A percentile compares a stretch with the other conserved stretches of the same genome.
Conservation (phyloP, 73 alveolate species). For the Paramecium octaurelia region DNA sequence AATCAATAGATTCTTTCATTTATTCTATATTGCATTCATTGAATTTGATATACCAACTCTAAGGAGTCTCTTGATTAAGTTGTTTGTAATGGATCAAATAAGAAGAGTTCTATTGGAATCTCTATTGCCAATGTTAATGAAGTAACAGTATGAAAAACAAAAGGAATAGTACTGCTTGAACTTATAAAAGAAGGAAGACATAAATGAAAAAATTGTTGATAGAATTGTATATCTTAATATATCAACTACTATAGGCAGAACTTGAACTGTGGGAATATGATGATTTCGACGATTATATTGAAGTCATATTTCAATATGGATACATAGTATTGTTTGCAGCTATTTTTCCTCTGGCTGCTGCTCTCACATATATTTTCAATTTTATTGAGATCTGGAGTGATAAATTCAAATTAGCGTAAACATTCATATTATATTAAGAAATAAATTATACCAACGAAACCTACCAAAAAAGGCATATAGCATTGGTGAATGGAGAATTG, state of each 20-base stretch:
- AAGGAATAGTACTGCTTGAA: constrained; percentile 61
- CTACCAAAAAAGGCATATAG: constrained; percentile 62
- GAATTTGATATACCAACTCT: constrained; percentile 67
- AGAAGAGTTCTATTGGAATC: constrained; percentile 69
- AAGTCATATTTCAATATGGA: constrained; percentile 66
- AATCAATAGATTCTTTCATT: constrained; percentile 71
- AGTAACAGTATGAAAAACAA: constrained; percentile 58
- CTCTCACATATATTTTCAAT: constrained; percentile 62
- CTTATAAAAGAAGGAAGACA: constrained; percentile 64
- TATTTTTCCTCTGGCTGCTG: constrained; percentile 70
- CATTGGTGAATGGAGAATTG: constrained; percentile 78
- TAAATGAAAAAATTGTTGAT: constrained; percentile 52
- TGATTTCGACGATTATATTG: constrained; percentile 72
- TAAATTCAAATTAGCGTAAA: constrained; percentile 61
- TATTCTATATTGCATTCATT: constrained; percentile 72
- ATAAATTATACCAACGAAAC: constrained; percentile 64
- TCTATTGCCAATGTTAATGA: constrained; percentile 62
- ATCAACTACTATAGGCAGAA: constrained; percentile 56
- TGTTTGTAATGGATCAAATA: constrained; percentile 72
- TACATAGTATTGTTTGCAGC: constrained; percentile 70
- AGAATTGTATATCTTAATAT: constrained; percentile 49
- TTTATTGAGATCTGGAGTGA: constrained; percentile 73
- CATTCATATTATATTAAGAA: not conserved
- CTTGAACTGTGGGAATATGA: constrained; percentile 71
- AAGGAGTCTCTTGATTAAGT: constrained; percentile 60